Evolutionary conservation across 495 filamentous ascomycete species (phyloP).

Genomic region (Aspergillus sparsus): DNA sequence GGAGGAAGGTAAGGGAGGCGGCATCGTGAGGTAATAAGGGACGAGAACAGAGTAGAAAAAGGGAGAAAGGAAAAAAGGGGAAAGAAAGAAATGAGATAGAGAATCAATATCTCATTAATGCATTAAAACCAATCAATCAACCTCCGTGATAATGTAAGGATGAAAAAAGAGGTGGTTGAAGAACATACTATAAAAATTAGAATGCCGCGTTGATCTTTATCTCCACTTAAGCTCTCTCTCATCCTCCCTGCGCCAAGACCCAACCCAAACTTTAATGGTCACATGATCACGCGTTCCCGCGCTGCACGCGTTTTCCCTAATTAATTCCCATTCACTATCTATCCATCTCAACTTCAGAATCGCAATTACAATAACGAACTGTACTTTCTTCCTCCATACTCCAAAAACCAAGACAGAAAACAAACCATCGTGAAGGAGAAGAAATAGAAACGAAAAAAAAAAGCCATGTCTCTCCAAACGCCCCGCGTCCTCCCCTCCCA

Average conservation of each 20-base stretch:
- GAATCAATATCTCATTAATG: not conserved
- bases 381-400: not conserved
- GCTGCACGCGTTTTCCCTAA: conserved; percentile 2
- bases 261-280: not conserved
- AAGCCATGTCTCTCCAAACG: conserved; percentile 56
- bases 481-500: conserved; percentile 70
- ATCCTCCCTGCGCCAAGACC: conserved; percentile 14
- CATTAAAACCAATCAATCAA: not conserved
- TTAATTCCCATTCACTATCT: not conserved
- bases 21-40: conserved; percentile 56
- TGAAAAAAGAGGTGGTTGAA: no score
- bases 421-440: conserved; percentile 18
- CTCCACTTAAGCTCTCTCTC: not conserved
- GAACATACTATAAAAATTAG: not conserved
- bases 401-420: not conserved
- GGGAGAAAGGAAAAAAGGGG: not conserved
- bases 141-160: no score
- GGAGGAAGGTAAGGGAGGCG: conserved; percentile 50
- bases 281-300: conserved; percentile 21
- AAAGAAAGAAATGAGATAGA: not conserved
- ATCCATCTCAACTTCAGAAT: not conserved
- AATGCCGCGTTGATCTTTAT: not conserved
- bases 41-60: not conserved
- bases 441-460: conserved; percentile 21
- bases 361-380: not conserved